A percentile compares a stretch with the other conserved stretches of the same genome.
phyloP scores from a whole-genome alignment of 2,329 filamentous ascomycete species.

The Neurospora sp. region DNA sequence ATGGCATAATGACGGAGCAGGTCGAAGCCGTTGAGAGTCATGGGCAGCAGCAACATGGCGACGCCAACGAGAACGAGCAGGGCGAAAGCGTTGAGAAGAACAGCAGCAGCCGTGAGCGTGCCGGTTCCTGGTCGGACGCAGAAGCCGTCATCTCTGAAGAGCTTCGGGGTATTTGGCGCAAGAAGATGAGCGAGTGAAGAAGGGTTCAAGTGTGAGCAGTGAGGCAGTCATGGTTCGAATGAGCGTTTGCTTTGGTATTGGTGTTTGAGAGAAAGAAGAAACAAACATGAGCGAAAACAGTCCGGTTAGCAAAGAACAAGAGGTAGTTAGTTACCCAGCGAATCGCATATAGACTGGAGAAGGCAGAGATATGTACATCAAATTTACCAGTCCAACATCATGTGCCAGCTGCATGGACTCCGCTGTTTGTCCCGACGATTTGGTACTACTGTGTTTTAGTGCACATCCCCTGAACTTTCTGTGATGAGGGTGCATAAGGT shows the following conservation, averaged over 20 bases:
- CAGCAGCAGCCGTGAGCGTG: not conserved
- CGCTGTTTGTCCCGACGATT: not conserved
- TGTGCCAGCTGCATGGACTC: not conserved
- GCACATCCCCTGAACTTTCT: not conserved
- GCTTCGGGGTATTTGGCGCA: not conserved
- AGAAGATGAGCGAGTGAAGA: not conserved
- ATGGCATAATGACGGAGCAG: not conserved
- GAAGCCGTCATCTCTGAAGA: not conserved
- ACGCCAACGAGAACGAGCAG: not conserved
- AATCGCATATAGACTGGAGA: not conserved
- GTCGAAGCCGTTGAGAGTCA: not conserved
- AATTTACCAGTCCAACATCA: not conserved
- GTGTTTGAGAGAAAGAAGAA: not conserved
- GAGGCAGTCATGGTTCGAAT: not conserved
- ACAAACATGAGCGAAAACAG: not conserved
- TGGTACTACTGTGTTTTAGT: not conserved
- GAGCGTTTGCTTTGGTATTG: not conserved
- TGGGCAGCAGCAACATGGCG: not conserved
- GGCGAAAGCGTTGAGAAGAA: not conserved
- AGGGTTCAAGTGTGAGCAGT: not conserved
- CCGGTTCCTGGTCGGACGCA: not conserved
- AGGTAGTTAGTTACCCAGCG: not conserved
- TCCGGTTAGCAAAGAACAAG: not conserved
- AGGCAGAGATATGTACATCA: not conserved
- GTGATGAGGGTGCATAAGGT: not conserved